Percentiles rank a stretch among this genome's conserved stretches.
Conservation (phyloP, 306 rosid species). For the Quillaja saponaria region DNA sequence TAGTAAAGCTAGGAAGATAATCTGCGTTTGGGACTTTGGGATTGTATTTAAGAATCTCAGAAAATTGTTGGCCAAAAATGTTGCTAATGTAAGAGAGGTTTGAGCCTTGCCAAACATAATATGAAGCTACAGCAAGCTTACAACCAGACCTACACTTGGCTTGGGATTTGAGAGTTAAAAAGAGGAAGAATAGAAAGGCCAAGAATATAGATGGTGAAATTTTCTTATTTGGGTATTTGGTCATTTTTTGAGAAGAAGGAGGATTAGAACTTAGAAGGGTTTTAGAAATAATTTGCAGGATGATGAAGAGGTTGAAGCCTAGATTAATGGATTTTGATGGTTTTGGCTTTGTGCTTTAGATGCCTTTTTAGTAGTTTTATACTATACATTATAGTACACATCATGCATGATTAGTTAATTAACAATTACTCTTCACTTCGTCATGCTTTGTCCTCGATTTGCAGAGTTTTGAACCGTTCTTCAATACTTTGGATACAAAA, state of each 20-base stretch:
- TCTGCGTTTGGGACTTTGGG: conserved; percentile 31
- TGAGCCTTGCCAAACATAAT: conserved; percentile 33
- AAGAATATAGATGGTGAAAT: conserved; percentile 4
- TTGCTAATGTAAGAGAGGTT: conserved; percentile 49
- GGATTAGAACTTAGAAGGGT: not conserved
- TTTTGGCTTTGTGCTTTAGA: not conserved
- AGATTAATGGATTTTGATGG: not conserved
- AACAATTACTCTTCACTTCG: too few relatives aligned
- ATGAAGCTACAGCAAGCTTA: conserved; percentile 62
- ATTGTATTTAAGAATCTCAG: conserved; percentile 51
- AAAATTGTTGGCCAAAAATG: conserved; percentile 33
- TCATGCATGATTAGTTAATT: too few relatives aligned
- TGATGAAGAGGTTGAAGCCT: not conserved
- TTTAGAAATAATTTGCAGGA: conserved; percentile 20
- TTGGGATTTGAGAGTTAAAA: conserved; percentile 25
- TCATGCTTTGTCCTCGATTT: too few relatives aligned
- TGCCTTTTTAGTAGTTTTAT: too few relatives aligned
- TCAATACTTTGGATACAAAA: too few relatives aligned
- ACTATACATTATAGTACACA: too few relatives aligned
- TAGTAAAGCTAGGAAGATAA: not conserved
- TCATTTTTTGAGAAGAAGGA: conserved; percentile 37
- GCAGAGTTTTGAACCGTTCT: too few relatives aligned
- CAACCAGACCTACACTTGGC: conserved; percentile 54
- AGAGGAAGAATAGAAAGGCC: conserved; percentile 9
- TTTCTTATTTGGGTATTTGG: conserved; percentile 10